Base-by-base conservation (phyloP, 805 yeast genomes). In the Zygosaccharomyces rouxii region DNA sequence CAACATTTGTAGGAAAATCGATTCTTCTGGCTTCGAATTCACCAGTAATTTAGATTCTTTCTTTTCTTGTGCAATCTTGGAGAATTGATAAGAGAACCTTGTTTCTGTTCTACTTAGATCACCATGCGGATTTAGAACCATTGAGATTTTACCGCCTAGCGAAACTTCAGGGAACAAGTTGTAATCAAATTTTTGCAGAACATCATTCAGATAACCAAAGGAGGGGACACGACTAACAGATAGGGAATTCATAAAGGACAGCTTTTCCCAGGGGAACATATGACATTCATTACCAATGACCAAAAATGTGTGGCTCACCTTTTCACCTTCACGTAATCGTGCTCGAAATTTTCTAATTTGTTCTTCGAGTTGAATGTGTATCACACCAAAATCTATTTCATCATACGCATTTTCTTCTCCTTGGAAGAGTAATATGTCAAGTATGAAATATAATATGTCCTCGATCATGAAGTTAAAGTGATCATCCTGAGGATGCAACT, bases 201-300 rank as follows among this genome's bases (percentile, higher is more conserved):
- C 49, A 1, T 74, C 67, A 1, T 66, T 39, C 13, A 88, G 64
- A 39, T 74, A 57, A 1, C 64, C 59, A 11, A 81, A 48, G 0
- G 95, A 84, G 0, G 97, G 95, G 65, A 89, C 76, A 54, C 98
- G 71, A 0, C 95, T 78, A 0, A 86, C 76, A 0, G 95, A 81
- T 41, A 67, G 69, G 0, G 62, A 60, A 44, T 78, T 65, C 47
- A 90, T 62, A 38, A 75, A 73, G 0, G 81, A 75, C 28, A 90
- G 60, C 1, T 89, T 82, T 59, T 94, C 99, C 98, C 98, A 94
- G 0, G 99, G 99, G 28, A 94, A 71, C 16, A 65, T 62, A n/a
- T 78, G 77, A 54, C 95, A 83, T 6, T 70, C 67, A 43, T 81
- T 75, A 22, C 90, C 83, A 3, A 88, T 78, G 3, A 94, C 70